Conservation (phyloP, 2,329 filamentous ascomycete species). For the Colletotrichum cordylinicola region DNA sequence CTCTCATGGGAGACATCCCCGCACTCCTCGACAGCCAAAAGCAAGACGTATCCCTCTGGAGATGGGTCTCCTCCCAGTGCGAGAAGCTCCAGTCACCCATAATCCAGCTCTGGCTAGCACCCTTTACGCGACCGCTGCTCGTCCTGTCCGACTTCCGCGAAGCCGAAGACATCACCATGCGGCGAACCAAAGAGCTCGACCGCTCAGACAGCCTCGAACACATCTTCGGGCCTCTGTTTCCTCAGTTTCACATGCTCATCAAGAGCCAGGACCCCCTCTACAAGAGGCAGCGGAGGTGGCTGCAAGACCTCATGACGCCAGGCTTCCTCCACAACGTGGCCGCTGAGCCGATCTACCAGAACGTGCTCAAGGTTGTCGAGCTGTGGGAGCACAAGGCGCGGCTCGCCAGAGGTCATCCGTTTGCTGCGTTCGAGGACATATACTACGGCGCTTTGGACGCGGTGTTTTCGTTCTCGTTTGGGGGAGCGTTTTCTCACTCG, state of each 20-base stretch:
- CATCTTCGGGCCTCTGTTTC: not conserved
- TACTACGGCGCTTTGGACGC: constrained; percentile 33
- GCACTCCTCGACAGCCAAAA: not conserved
- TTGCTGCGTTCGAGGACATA: constrained; percentile 32
- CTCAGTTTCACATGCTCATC: constrained; percentile 29
- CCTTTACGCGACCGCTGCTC: constrained; percentile 46
- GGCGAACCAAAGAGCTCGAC: constrained; percentile 49
- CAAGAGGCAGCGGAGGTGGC: constrained; percentile 36
- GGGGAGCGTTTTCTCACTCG: not conserved
- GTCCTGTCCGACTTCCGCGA: constrained; percentile 41
- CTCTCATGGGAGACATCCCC: not conserved
- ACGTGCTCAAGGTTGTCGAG: constrained; percentile 32
- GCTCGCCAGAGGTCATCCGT: constrained; percentile 33
- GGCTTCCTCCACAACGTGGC: constrained; percentile 35
- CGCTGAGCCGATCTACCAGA: constrained; percentile 37
- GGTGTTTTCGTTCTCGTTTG: constrained; percentile 34
- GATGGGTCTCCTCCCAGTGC: not conserved
- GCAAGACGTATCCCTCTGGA: not conserved
- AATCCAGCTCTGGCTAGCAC: constrained; percentile 51
- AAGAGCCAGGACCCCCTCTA: constrained; percentile 28
- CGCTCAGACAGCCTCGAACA: constrained; percentile 22
- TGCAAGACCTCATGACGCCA: constrained; percentile 42
- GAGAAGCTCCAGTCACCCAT: constrained; percentile 43
- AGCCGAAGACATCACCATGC: constrained; percentile 47
- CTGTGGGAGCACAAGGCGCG: constrained; percentile 37